These are phyloP conservation scores for Lactifluus pinguis DNA, from an alignment of 768 basidiomycete species.

Conservation along the genomic window DNA sequence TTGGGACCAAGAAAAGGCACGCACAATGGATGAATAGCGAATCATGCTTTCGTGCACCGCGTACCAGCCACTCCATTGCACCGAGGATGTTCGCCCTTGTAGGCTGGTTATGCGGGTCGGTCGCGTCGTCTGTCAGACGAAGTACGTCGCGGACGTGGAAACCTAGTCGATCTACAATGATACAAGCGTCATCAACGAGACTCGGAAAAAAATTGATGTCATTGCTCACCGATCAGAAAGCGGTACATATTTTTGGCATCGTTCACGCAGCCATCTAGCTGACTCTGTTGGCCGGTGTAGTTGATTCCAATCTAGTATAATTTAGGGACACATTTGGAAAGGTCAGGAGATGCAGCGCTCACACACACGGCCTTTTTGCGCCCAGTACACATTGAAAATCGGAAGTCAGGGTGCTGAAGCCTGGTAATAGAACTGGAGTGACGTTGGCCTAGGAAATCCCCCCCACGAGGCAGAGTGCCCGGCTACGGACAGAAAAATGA, in stretches of 20 bases:
- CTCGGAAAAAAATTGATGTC: too few species aligned
- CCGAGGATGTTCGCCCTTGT: slow-evolving; percentile 40
- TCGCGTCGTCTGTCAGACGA: slow-evolving; percentile 37
- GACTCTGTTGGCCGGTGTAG: slow-evolving; percentile 32
- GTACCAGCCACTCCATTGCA: slow-evolving; percentile 44
- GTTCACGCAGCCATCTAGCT: slow-evolving; percentile 40
- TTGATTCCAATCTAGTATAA: slow-evolving; percentile 35
- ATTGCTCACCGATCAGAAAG: slow-evolving; percentile 29
- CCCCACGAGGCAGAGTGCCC: neutral
- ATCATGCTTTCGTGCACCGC: slow-evolving; percentile 38
- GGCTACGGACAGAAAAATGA: neutral
- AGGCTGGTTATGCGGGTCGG: slow-evolving; percentile 31
- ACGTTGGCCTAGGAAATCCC: neutral
- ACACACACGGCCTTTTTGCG: slow-evolving; percentile 36
- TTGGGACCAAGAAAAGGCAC: neutral
- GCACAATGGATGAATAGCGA: slow-evolving; percentile 35
- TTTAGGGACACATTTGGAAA: neutral
- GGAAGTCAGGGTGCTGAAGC: slow-evolving; percentile 22
- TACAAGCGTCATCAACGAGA: neutral
- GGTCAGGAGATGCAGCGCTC: neutral
- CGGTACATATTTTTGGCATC: slow-evolving; percentile 38
- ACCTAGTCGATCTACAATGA: slow-evolving; percentile 27
- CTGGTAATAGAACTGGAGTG: neutral
- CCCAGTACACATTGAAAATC: slow-evolving; percentile 38
- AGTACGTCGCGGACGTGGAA: slow-evolving; percentile 41